A percentile compares a stretch with the other conserved stretches of the same genome.
Conservation (phyloP, 768 basidiomycete genomes). For the Crassisporium funariophilum region DNA sequence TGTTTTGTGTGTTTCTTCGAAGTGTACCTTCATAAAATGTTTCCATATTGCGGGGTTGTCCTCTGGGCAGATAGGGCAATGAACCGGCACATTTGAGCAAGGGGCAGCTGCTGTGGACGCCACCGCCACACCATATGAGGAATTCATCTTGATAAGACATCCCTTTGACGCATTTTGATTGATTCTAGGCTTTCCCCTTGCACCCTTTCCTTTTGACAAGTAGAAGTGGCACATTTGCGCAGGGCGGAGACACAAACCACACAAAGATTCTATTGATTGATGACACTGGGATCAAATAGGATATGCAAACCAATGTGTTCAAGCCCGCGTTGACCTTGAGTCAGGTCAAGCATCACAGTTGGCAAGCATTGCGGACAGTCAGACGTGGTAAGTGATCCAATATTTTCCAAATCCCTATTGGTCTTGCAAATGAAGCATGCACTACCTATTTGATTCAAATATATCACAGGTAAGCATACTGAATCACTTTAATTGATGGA, state of each 20-base stretch:
- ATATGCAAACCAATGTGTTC: constrained; percentile 22
- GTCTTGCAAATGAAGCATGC: constrained; percentile 18
- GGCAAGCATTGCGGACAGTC: constrained; percentile 13
- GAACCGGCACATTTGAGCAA: too few relatives aligned
- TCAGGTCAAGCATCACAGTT: constrained; percentile 7
- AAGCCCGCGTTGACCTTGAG: constrained; percentile 12
- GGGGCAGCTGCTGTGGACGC: too few relatives aligned
- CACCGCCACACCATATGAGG: too few relatives aligned
- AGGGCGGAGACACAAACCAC: constrained; percentile 21
- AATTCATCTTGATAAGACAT: too few relatives aligned
- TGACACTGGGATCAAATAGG: constrained; percentile 7
- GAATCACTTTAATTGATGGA: not conserved
- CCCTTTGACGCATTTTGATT: constrained; percentile 1
- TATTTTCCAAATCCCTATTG: constrained; percentile 5
- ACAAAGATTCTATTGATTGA: constrained; percentile 6
- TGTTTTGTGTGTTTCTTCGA: too few relatives aligned
- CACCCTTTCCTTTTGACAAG: constrained; percentile 10
- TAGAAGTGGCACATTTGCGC: constrained; percentile 11
- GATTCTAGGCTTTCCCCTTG: constrained; percentile 1
- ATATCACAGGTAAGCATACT: not conserved
- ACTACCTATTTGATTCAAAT: constrained; percentile 2
- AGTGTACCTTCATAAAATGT: too few relatives aligned
- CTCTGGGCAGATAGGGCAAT: too few relatives aligned
- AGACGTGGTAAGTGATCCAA: not conserved
- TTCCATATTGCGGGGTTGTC: too few relatives aligned